Conservation (phyloP, 2,329 filamentous ascomycete genomes). For the Aspergillus fijiensis region DNA sequence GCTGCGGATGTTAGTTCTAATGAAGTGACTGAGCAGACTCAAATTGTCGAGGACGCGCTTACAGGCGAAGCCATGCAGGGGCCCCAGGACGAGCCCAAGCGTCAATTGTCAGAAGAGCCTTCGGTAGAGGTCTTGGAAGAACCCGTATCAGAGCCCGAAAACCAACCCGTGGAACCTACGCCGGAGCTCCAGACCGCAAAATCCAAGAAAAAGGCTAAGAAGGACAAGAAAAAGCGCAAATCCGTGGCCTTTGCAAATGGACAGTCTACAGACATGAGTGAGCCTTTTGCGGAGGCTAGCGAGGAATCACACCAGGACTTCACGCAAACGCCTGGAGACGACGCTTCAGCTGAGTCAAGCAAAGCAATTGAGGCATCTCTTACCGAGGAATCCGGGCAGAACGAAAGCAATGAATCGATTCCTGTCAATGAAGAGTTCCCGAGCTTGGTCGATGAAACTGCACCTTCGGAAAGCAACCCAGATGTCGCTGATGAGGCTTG, state of each 20-base stretch:
- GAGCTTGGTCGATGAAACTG: background rate
- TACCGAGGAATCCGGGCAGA: too few relatives aligned
- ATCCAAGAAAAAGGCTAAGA: conserved; percentile 44
- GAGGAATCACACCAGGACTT: background rate
- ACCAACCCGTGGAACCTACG: background rate
- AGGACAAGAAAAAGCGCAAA: conserved; percentile 35
- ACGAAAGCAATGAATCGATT: background rate
- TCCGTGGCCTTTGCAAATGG: conserved; percentile 28
- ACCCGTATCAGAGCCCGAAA: conserved; percentile 2
- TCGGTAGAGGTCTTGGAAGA: background rate
- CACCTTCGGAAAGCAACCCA: background rate
- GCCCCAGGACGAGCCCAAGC: background rate
- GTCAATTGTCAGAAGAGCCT: background rate
- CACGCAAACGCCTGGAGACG: background rate
- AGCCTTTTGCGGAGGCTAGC: background rate
- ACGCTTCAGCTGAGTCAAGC: background rate
- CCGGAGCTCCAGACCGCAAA: conserved; percentile 18
- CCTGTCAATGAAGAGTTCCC: background rate
- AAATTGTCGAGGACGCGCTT: background rate
- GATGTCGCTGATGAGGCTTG: background rate
- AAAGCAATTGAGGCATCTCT: background rate
- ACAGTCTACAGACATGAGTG: conserved; percentile 9
- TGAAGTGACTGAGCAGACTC: background rate
- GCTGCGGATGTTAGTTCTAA: background rate
- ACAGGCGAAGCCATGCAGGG: background rate